A percentile compares a stretch with the other conserved stretches of the same genome.
Conservation (phyloP, 345 rosid species). For the Linum lewisii region DNA sequence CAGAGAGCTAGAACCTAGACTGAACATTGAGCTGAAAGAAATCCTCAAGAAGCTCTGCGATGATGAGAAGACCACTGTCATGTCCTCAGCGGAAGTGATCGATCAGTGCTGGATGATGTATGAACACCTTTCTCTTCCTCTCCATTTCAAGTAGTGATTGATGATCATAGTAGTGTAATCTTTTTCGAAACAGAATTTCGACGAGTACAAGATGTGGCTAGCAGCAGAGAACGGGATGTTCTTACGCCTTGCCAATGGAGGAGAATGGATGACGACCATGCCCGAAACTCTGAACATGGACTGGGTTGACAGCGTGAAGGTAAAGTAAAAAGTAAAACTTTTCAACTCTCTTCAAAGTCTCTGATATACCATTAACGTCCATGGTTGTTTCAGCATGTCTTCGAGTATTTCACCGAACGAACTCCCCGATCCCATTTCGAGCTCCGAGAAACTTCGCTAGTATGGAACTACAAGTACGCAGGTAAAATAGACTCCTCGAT, state of each 20-base stretch:
- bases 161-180: too few relatives aligned
- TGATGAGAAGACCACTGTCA: constrained; percentile 35
- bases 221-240: constrained; percentile 65
- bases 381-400: constrained; percentile 39
- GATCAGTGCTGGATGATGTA: constrained; percentile 43
- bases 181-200: constrained; percentile 35
- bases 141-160: background rate
- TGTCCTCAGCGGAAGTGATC: constrained; percentile 51
- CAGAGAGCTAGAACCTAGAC: constrained; percentile 39
- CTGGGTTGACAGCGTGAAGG: constrained; percentile 61
- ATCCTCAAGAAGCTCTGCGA: constrained; percentile 33
- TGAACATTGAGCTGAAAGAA: constrained; percentile 34
- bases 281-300: constrained; percentile 49
- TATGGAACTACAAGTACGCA: constrained; percentile 57
- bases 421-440: constrained; percentile 53
- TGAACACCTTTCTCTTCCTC: constrained; percentile 8
- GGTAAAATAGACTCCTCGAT: constrained; percentile 18
- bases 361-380: constrained; percentile 16
- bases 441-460: constrained; percentile 49
- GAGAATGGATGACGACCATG: constrained; percentile 61
- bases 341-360: constrained; percentile 7
- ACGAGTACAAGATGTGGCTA: constrained; percentile 45
- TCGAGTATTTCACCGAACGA: constrained; percentile 54
- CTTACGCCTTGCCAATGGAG: constrained; percentile 31
- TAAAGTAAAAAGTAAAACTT: background rate